Evolutionary conservation across 2,329 filamentous ascomycete genomes (phyloP).

Genomic region (Ophiostoma ulmi): DNA sequence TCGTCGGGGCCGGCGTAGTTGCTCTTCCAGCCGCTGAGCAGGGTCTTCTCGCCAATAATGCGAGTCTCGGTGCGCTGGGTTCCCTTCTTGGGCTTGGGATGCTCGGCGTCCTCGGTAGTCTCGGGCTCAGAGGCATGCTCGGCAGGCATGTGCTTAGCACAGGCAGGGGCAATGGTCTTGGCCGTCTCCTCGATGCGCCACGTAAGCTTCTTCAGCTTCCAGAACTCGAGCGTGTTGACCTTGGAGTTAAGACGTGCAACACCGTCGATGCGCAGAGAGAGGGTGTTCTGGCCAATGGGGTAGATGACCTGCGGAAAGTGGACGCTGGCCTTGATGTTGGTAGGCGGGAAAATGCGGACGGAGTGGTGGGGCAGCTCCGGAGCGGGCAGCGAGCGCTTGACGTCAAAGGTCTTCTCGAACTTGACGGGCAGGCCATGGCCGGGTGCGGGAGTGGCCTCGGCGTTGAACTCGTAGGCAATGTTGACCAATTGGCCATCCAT

Average conservation of each 20-base stretch:
- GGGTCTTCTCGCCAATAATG: slow-evolving; percentile 71
- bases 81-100: slow-evolving; percentile 51
- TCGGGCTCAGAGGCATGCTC: not conserved
- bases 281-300: slow-evolving; percentile 74
- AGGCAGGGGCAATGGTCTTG: slow-evolving; percentile 73
- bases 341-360: slow-evolving; percentile 91
- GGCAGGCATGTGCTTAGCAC: slow-evolving; percentile 63
- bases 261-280: slow-evolving; percentile 79
- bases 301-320: slow-evolving; percentile 79
- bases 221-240: slow-evolving; percentile 68
- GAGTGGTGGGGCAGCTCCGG: slow-evolving; percentile 80
- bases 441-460: slow-evolving; percentile 56
- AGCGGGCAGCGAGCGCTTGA: slow-evolving; percentile 71
- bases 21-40: slow-evolving; percentile 88
- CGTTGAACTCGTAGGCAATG: slow-evolving; percentile 74
- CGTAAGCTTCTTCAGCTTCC: slow-evolving; percentile 84
- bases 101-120: not conserved
- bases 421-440: slow-evolving; percentile 49
- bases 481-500: slow-evolving; percentile 67
- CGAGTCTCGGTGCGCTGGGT: slow-evolving; percentile 68
- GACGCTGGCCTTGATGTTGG: slow-evolving; percentile 82
- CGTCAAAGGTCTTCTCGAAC: slow-evolving; percentile 61
- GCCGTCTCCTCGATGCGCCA: slow-evolving; percentile 91
- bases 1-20: slow-evolving; percentile 46
- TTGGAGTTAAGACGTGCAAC: slow-evolving; percentile 66